Evolutionary conservation across 78 protist species (phyloP), one percentile per base, ranked within the genome.

Genomic region (Guillardia theta): DNA sequence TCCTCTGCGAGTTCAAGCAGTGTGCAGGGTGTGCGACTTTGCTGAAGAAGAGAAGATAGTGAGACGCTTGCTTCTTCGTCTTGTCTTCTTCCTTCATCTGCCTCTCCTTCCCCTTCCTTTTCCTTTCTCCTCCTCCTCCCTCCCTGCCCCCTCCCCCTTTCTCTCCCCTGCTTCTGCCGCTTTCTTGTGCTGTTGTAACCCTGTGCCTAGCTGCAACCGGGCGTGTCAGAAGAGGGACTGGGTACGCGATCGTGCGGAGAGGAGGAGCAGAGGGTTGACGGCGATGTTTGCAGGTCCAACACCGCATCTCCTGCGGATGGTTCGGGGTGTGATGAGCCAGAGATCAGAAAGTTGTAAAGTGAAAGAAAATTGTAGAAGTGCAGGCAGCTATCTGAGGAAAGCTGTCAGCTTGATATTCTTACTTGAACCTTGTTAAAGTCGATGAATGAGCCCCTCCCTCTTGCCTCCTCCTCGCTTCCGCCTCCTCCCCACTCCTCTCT

Each of bases 1-100:
- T 70, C 36, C 83, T 70, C 36, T 70, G 83, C 41, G 83, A 70
- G 41, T 70, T 70, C 83, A 70, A 70, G 83, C 83, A 70, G 83
- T 70, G 83, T 24, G 83, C 83, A 12, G 83, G 83, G 45, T 70
- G 83, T 43, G 83, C 83, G 10, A 36, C 83, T 36, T 70, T 43
- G 45, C 83, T 36, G 27, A 70, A 70, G 41, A 70, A 70, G 83
- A 36, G 36, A 6, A 36, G 83, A 12, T 70, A 70, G 62, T 53
- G 18, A 53, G 62, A 18, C 62, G 62, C 18, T 12, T 53, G 62
- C 62, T 12, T 53, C 33, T 53, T 12, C 62, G 62, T 53, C 33
- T 53, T 12, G 33, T 12, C 18, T 12, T 53, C 33, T 18, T 12
- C 18, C 33, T 53, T 12, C 62, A 18, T 53, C 33, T 53, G 62